Base-by-base conservation (phyloP, 176 grass and related monocot species). In the Typha latifolia region DNA sequence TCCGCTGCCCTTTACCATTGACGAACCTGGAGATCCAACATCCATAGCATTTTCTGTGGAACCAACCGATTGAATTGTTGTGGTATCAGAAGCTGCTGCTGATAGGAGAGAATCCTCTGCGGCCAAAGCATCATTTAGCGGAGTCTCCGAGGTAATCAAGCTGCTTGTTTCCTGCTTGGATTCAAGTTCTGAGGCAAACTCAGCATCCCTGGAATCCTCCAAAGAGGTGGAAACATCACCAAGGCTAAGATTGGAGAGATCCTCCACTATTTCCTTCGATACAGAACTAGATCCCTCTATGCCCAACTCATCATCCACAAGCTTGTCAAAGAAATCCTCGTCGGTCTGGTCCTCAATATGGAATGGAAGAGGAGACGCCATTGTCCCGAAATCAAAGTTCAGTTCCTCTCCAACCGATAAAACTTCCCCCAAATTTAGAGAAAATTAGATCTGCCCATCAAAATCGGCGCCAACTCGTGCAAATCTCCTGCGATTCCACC, bases 261-360 rank as follows among this genome's bases (percentile, higher is more conserved):
- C 61, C 32, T 69, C 78, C 52, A 62, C 67, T 19, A 68, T 72
- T 49, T 49, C 66, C 66, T 70, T 49, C 0, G 80, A 49, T 24
- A 12, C 49, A 4, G 77, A 48, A 24, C 34, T 48, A 3, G 82
- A 70, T 68, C 65, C 66, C 32, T 76, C 68, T 8, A 47, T 16
- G 3, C 66, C 7, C 23, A 78, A 84, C n/a, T 43, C 72, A 62
- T 91, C 88, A 43, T 82, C 71, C 29, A 91, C 93, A 11, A 96
- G 84, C 62, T 86, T 96, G 80, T 96, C 74, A 72, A 99, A 99
- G 82, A 99, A 99, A 83, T 99, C 89, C 64, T 79, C 89, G 67
- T 93, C 86, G 4, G 89, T 87, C 52, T 90, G 89, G 72, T 99
- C 94, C 15, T 93, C 93, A 27, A 63, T 32, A 29, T 43, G 37